Percentiles rank a stretch among this genome's conserved stretches.
These are phyloP conservation scores for Tolypocladium paradoxum DNA, from an alignment of 2,329 filamentous ascomycete genomes.

Conservation along the genomic window DNA sequence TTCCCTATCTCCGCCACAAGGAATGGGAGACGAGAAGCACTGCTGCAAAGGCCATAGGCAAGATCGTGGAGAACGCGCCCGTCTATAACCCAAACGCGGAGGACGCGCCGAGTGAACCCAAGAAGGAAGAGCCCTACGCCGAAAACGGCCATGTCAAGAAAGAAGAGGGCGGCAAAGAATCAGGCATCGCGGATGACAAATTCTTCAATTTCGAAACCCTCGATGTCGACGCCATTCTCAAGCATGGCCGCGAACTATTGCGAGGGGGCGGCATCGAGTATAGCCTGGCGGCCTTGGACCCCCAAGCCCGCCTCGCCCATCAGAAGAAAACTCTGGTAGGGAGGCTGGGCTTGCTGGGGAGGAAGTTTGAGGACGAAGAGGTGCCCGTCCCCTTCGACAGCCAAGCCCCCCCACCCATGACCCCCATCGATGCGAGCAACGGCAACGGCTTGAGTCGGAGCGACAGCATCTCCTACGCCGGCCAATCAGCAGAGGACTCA, in stretches of 20 bases:
- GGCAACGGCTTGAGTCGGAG: constrained; percentile 20
- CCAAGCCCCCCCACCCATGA: constrained; percentile 28
- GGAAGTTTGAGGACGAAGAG: constrained; percentile 77
- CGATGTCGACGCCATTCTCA: constrained; percentile 70
- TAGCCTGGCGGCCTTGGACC: constrained; percentile 69
- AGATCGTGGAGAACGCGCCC: constrained; percentile 83
- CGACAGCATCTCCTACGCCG: constrained; percentile 27
- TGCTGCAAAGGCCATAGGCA: constrained; percentile 85
- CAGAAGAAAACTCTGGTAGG: constrained; percentile 82
- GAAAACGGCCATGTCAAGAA: constrained; percentile 42
- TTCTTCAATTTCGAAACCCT: constrained; percentile 63
- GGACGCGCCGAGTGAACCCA: constrained; percentile 39
- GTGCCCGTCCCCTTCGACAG: constrained; percentile 45
- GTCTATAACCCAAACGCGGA: constrained; percentile 78
- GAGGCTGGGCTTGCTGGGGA: constrained; percentile 73
- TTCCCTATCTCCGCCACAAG: constrained; percentile 91
- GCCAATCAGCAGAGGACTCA: constrained; percentile 46
- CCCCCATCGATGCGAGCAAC: constrained; percentile 31
- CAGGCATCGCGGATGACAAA: constrained; percentile 39
- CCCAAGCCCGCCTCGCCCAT: constrained; percentile 67
- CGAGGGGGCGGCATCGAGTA: constrained; percentile 83
- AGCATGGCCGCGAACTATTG: constrained; percentile 71
- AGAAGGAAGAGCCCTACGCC: constrained; percentile 24
- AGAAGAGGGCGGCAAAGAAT: constrained; percentile 45
- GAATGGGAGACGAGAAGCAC: constrained; percentile 96